Base-by-base conservation (phyloP, 768 basidiomycete genomes). In the Mycena rebaudengoi region DNA sequence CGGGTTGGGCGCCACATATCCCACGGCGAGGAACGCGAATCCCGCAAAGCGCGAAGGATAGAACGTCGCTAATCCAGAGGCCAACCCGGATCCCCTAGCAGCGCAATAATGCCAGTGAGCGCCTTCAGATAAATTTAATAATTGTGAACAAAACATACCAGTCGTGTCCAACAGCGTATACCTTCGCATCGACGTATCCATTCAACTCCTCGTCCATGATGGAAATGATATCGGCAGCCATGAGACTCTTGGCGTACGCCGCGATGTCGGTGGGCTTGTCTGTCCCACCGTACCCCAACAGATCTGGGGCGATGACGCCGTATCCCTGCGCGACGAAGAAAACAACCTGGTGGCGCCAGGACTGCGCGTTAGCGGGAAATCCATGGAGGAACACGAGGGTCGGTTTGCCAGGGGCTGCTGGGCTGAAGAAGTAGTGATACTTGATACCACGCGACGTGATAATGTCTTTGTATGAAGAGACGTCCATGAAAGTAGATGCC, bases 271-370 rank as follows among this genome's bases (percentile, higher is more conserved):
- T 55, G 3, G 85, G 85, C 58, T 84, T 83, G 64, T 76, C 76
- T 14, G 84, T 85, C 1, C 78, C 78, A 7, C 85, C 86, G 58
- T 83, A 85, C 3, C 85, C 85, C 23, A 86, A 78, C 77, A 84
- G 78, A 68, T 86, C 85, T 1, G 83, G 84, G 1, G 77, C 82
- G 46, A 87, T 72, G 50, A 87, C 65, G 7, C 81, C 78, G 65
- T 83, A 85, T 20, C 82, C 81, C 30, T 72, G 64, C 20, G 64
- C 66, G 26, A 69, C 60, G 69, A 83, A 80, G 62, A 74, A 78
- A 5, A 60, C 60, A 20, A 81, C 74, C 68, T 82, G 79, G 44
- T 76, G 70, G 20, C 70, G 70, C 83, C 83, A 85, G 44, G 35
- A 46, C 57, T 71, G 66, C 0, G 81, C 74, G 14, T 76, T 76